Percentiles rank a stretch among this genome's conserved stretches.
These are phyloP conservation scores for Fusarium brachygibbosum DNA, from an alignment of 2,329 filamentous ascomycete genomes.

Conservation along the genomic window DNA sequence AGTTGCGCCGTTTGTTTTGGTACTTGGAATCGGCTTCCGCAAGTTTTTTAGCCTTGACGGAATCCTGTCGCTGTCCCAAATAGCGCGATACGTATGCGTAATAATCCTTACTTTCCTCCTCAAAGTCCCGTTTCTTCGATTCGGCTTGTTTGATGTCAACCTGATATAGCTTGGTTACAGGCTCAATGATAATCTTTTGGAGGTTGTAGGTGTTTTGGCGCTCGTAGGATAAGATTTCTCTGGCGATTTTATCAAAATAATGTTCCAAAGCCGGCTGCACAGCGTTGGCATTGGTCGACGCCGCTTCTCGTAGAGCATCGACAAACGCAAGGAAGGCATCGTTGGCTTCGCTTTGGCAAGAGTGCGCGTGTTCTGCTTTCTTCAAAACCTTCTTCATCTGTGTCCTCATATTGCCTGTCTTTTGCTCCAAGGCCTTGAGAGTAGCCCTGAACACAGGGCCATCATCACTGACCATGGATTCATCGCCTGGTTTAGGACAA, in stretches of 20 bases:
- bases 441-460: constrained; percentile 96
- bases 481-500: constrained; percentile 86
- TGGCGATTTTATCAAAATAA: constrained; percentile 97
- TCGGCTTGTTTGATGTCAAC: constrained; percentile 98
- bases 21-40: constrained; percentile 97
- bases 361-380: constrained; percentile 88
- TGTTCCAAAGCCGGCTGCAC: constrained; percentile 98
- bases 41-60: constrained; percentile 96
- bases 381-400: constrained; percentile 98
- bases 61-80: constrained; percentile 95
- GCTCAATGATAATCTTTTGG: constrained; percentile 94
- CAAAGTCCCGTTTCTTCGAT: constrained; percentile 95
- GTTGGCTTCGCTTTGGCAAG: constrained; percentile 85
- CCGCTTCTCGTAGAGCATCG: constrained; percentile 87
- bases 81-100: constrained; percentile 96
- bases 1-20: constrained; percentile 91
- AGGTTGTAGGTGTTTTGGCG: constrained; percentile 85
- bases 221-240: constrained; percentile 90
- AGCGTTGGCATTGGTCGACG: constrained; percentile 91
- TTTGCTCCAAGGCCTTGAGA: constrained; percentile 95
- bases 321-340: constrained; percentile 86
- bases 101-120: constrained; percentile 98
- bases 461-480: constrained; percentile 87
- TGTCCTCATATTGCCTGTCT: constrained; percentile 91
- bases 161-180: constrained; percentile 90